Conservation (phyloP, 768 basidiomycete species). For the Mycena belliarum region DNA sequence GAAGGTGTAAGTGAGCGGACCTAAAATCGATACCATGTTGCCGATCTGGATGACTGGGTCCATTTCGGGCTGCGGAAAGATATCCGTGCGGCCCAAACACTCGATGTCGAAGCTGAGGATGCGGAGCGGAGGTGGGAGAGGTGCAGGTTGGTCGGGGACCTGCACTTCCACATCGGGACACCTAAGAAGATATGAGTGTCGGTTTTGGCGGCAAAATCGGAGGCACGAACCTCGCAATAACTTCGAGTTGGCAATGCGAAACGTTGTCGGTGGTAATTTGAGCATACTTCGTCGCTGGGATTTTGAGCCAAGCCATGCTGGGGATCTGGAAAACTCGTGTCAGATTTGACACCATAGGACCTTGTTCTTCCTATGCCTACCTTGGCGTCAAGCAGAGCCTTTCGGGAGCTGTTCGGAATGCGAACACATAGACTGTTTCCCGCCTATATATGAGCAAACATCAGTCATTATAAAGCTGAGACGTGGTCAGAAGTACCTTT, state of each 20-base stretch:
- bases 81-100: not conserved
- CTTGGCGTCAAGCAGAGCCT: not conserved
- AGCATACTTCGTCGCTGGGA: not conserved
- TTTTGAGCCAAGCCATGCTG: slow-evolving; percentile 5
- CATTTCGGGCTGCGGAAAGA: slow-evolving; percentile 1
- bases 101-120: slow-evolving; percentile 16
- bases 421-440: slow-evolving; percentile 1
- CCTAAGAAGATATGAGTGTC: not conserved
- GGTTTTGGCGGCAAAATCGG: too few relatives aligned
- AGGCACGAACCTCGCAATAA: not conserved
- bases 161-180: not conserved
- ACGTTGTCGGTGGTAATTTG: not conserved
- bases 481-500: not conserved
- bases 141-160: not conserved
- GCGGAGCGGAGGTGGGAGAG: not conserved
- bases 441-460: not conserved
- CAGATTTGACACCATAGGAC: too few relatives aligned
- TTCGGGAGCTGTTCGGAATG: not conserved
- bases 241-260: slow-evolving; percentile 4
- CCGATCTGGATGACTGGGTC: slow-evolving; percentile 24
- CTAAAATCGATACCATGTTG: slow-evolving; percentile 18
- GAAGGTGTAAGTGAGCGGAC: not conserved
- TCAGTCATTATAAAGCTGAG: too few relatives aligned
- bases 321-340: not conserved
- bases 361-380: too few relatives aligned